Evolutionary conservation across 192 early-diverging fungal species (phyloP), one percentile per base, ranked within the genome.

Genomic region (Phycomyces blakesleeanus): DNA sequence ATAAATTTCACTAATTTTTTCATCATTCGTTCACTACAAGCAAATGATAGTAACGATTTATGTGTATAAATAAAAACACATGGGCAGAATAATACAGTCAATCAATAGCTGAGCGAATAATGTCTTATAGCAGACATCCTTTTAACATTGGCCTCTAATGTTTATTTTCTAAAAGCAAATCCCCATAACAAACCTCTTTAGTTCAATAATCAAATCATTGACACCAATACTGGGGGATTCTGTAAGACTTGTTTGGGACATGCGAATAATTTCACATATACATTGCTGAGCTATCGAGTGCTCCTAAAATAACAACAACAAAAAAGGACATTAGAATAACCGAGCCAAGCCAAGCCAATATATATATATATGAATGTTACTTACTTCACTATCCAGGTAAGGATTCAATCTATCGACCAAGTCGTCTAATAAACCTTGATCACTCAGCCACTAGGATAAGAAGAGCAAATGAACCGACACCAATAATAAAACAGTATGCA

Each of bases 381-480:
- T 37, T 78, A 92, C 90, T 68, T 95, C 93, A 25, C 84, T 71
- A 63, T 94, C 92, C 59, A 85, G 70, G 50, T 79, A 76, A 0
- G 95, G 93, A 51, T 94, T 87, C 71, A 98, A 69, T 16, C 85
- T 81, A 57, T 81, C 83, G 27, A 98, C 84, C 18, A 97, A 81
- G 57, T 74, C 80, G 10, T 81, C 74, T 41, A 97, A 81, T 7
- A 98, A 78, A 4, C 86, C 82, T 74, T 92, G 73, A 55, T 85
- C 81, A 71, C 86, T 89, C 44, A 98, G 80, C 96, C 96, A 98
- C 86, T 91, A n/a, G n/a, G n/a, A n/a, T n/a, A n/a, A n/a, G n/a
- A n/a, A n/a, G n/a, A n/a, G n/a, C n/a, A n/a, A n/a, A n/a, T n/a
- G n/a, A n/a, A n/a, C n/a, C n/a, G n/a, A n/a, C n/a, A n/a, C n/a